Evolutionary conservation across 1,284 basidiomycete species (phyloP), one percentile per base, ranked within the genome.

Genomic region (Trichosporon coremiiforme): DNA sequence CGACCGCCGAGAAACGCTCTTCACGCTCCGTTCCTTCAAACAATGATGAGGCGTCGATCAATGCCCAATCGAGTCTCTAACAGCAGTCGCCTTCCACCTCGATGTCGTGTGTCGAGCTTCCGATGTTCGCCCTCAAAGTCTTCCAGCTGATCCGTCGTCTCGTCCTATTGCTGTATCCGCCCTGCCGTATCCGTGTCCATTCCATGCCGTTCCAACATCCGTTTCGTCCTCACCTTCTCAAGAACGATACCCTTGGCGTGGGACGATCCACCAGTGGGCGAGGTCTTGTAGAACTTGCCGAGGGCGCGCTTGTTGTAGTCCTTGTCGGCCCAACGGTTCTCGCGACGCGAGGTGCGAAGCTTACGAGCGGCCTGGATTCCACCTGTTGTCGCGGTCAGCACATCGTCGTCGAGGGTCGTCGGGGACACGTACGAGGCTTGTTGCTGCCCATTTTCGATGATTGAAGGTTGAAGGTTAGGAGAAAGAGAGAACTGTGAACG

Each of bases 241-340:
- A 99, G 91, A 75, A 99, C 97, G 84, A 99, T 99, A 79, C 97
- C 97, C 89, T 99, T 99, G 79, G 97, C 97, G 86, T 99, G 97
- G 79, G 97, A 99, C 69, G 95, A 96, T 79, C 97, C 97, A 87
- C 94, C 97, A 75, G 97, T 99, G 69, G 97, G 97, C 64, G 97
- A 99, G 83, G 97, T 99, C 88, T 97, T 98, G 91, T 96, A 99
- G 86, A 98, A 90, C 88, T 99, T 99, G 77, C 97, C 97, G 74
- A 99, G 91, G 71, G 97, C 96, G 83, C 97, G 93, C 88, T 99
- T 99, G 90, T 99, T 99, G 89, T 98, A 99, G 72, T 90, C 88
- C 86, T 96, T 96, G 87, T 99, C 97, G 86, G 97, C 95, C 97
- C 97, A 99, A 86, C 95, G 92, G 89, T 98, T 98, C 86, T 92